These are phyloP conservation scores for Angomonas ambiguus DNA, from an alignment of 208 protist species.

Conservation along the genomic window DNA sequence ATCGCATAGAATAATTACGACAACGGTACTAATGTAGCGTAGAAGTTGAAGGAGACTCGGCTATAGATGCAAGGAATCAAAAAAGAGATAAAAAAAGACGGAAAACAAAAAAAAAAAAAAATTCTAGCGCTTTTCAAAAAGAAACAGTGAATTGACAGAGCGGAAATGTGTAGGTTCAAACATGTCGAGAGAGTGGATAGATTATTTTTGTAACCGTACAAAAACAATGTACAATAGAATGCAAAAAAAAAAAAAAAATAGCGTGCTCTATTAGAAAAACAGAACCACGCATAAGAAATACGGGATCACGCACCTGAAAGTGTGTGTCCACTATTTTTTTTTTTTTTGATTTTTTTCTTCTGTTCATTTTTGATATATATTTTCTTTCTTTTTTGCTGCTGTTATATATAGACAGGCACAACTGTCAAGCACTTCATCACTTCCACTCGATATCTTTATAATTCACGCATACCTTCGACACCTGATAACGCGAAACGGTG, in stretches of 20 bases:
- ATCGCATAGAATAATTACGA: background rate
- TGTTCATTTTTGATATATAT: background rate
- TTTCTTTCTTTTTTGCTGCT: background rate
- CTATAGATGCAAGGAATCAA: background rate
- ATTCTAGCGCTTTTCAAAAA: too few species aligned
- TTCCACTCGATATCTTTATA: conserved; percentile 26
- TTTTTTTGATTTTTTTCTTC: background rate
- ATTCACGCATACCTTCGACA: conserved; percentile 35
- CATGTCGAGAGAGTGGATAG: background rate
- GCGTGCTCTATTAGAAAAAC: background rate
- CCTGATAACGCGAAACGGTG: conserved; percentile 69
- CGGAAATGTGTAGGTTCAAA: background rate
- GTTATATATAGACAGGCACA: background rate
- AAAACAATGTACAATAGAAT: background rate
- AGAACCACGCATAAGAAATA: background rate
- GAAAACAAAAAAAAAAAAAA: background rate
- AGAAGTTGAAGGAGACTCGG: too few species aligned
- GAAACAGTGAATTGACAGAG: background rate
- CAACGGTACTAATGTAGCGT: too few species aligned
- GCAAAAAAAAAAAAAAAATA: too few species aligned
- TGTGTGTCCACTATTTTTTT: background rate
- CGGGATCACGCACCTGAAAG: background rate
- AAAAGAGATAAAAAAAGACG: conserved; percentile 13
- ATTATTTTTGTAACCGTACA: background rate
- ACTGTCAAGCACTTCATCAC: background rate